Percentiles rank a stretch among this genome's conserved stretches.
phyloP scores from a whole-genome alignment of 2,329 filamentous ascomycete genomes.

The Blastomyces gilchristii region DNA sequence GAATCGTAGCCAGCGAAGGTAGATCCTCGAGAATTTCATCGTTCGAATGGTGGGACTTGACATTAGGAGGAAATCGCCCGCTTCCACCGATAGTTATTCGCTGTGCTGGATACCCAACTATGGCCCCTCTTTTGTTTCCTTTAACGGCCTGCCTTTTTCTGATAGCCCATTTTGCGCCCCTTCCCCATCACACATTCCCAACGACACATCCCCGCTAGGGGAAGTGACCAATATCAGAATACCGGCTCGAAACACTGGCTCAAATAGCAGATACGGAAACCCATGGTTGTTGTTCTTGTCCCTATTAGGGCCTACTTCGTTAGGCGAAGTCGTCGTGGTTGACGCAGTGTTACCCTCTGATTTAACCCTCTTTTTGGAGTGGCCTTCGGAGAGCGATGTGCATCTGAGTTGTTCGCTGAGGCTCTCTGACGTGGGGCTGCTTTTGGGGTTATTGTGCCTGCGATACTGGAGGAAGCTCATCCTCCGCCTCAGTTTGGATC shows the following conservation, averaged over 20 bases:
- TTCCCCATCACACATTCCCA: slow-evolving; percentile 13
- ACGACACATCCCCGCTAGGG: slow-evolving; percentile 11
- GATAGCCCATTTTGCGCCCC: neutral
- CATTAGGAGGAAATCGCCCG: neutral
- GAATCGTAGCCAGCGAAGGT: no score
- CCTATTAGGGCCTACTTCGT: neutral
- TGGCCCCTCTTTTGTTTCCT: neutral
- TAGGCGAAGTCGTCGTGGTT: neutral
- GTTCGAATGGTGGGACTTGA: neutral
- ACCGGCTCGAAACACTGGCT: slow-evolving; percentile 12
- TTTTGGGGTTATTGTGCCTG: neutral
- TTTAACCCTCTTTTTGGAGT: slow-evolving; percentile 5
- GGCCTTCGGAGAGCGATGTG: neutral
- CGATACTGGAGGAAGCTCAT: slow-evolving; percentile 6
- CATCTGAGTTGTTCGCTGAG: slow-evolving; percentile 4
- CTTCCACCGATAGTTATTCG: neutral
- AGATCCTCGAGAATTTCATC: neutral
- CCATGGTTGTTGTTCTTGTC: neutral
- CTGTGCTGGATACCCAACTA: neutral
- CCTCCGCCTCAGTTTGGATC: slow-evolving; percentile 1
- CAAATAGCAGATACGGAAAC: slow-evolving; percentile 8
- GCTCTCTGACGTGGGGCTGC: neutral
- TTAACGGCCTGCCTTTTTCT: neutral
- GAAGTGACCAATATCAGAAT: slow-evolving; percentile 16
- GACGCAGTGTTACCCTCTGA: slow-evolving; percentile 1